phyloP scores from a whole-genome alignment of 805 yeast genomes.

The Kuraishia capsulata region DNA sequence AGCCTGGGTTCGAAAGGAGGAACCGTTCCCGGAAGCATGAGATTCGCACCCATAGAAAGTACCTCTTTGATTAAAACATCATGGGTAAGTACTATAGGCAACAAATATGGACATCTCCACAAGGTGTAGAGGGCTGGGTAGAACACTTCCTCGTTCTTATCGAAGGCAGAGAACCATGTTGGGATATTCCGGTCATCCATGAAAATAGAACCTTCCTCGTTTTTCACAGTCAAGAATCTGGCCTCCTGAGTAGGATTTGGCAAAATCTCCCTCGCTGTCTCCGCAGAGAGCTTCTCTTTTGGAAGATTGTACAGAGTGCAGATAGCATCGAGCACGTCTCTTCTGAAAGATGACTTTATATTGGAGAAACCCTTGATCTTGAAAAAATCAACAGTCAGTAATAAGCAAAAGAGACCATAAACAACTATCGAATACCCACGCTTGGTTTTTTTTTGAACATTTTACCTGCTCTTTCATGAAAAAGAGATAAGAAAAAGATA shows the following conservation, averaged over 20 bases:
- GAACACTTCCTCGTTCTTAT: conserved; percentile 36
- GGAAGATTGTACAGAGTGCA: conserved; percentile 31
- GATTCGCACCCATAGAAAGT: conserved; percentile 69
- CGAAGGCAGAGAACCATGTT: conserved; percentile 46
- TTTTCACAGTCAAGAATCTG: conserved; percentile 44
- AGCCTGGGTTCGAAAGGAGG: conserved; percentile 48
- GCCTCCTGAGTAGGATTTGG: conserved; percentile 57
- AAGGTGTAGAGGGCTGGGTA: conserved; percentile 68
- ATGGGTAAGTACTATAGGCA: conserved; percentile 68
- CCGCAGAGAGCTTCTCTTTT: conserved; percentile 28
- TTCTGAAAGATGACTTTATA: conserved; percentile 74
- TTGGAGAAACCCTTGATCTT: conserved; percentile 67
- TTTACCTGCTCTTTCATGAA: no score
- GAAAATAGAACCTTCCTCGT: conserved; percentile 52
- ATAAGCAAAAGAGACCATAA: neutral
- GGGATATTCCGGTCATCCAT: conserved; percentile 60
- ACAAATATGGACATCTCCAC: conserved; percentile 58
- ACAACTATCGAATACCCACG: conserved; percentile 17
- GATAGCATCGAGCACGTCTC: conserved; percentile 37
- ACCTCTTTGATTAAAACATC: conserved; percentile 55
- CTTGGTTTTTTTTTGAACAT: conserved; percentile 51
- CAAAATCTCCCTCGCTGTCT: conserved; percentile 21
- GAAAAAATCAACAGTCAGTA: no score
- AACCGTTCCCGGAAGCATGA: conserved; percentile 67
- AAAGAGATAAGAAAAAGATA: no score